Percentiles rank a stretch among this genome's conserved stretches.
These are phyloP conservation scores for Rubroboletus satanas DNA, from an alignment of 768 basidiomycete species.

Conservation along the genomic window DNA sequence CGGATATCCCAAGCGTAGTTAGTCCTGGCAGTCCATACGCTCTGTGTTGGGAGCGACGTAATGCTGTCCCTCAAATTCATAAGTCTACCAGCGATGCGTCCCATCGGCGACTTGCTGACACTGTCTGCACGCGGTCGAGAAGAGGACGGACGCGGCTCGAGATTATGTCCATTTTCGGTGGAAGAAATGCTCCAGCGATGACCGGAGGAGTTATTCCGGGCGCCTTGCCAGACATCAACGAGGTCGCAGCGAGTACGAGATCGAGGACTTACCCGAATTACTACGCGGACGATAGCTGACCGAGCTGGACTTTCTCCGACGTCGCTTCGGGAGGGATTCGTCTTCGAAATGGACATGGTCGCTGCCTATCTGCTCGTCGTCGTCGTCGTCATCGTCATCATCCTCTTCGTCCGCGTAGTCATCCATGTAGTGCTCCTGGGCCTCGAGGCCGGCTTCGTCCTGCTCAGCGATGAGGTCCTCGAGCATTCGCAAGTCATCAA, in stretches of 20 bases:
- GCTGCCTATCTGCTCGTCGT: slow-evolving; percentile 24
- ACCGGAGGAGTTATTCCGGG: slow-evolving; percentile 2
- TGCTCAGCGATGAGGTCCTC: slow-evolving; percentile 55
- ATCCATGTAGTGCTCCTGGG: slow-evolving; percentile 49
- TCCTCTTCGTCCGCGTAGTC: slow-evolving; percentile 49
- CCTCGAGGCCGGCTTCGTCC: slow-evolving; percentile 55
- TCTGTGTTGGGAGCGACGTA: slow-evolving; percentile 40
- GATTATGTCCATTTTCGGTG: slow-evolving; percentile 36
- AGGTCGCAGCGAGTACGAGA: not conserved
- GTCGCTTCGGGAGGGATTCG: slow-evolving; percentile 25
- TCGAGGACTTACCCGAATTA: slow-evolving; percentile 15
- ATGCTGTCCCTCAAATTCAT: slow-evolving; percentile 51
- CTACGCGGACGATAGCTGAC: slow-evolving; percentile 24
- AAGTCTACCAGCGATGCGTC: slow-evolving; percentile 45
- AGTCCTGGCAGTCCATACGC: slow-evolving; percentile 76
- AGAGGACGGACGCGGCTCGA: slow-evolving; percentile 25
- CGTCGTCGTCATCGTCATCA: slow-evolving; percentile 58
- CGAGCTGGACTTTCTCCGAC: slow-evolving; percentile 36
- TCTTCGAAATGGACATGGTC: slow-evolving; percentile 30
- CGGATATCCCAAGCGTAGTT: slow-evolving; percentile 82
- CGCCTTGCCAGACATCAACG: slow-evolving; percentile 10
- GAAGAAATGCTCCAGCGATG: slow-evolving; percentile 47
- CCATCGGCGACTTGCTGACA: slow-evolving; percentile 34
- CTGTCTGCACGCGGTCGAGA: slow-evolving; percentile 25
- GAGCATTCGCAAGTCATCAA: slow-evolving; percentile 54